Evolutionary conservation across 148 eudicot species (phyloP).

Genomic region (Agrostemma githago): DNA sequence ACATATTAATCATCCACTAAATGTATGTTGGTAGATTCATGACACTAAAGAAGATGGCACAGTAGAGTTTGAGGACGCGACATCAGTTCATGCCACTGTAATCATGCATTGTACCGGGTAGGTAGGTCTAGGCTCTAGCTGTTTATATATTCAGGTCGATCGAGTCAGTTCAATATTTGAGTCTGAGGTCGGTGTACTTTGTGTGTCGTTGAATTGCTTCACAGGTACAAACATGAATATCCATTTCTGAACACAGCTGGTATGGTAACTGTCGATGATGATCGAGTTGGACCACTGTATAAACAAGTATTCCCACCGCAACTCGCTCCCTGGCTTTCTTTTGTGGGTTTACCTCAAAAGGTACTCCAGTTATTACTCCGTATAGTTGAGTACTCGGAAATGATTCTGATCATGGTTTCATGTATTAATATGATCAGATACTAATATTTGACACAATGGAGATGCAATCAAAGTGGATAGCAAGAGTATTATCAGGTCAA

Average conservation of each 20-base stretch:
- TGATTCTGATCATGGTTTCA: no score
- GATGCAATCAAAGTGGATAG: slow-evolving; percentile 47
- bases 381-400: no score
- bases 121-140: no score
- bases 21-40: slow-evolving; percentile 37
- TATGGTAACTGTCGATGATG: slow-evolving; percentile 40
- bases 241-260: slow-evolving; percentile 50
- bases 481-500: slow-evolving; percentile 38
- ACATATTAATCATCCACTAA: neutral
- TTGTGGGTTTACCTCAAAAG: slow-evolving; percentile 40
- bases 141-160: no score
- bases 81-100: slow-evolving; percentile 39
- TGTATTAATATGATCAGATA: slow-evolving; percentile 12
- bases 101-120: slow-evolving; percentile 65
- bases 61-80: slow-evolving; percentile 43
- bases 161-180: no score
- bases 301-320: slow-evolving; percentile 56
- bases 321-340: slow-evolving; percentile 56
- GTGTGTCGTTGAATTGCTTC: neutral
- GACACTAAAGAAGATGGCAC: slow-evolving; percentile 40
- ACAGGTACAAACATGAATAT: slow-evolving; percentile 42
- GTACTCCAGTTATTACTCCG: slow-evolving; percentile 10
- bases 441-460: slow-evolving; percentile 31
- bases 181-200: no score
- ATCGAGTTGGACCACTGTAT: slow-evolving; percentile 58